phyloP scores from a whole-genome alignment of 2,329 filamentous ascomycete species.

The Botrytis elliptica region DNA sequence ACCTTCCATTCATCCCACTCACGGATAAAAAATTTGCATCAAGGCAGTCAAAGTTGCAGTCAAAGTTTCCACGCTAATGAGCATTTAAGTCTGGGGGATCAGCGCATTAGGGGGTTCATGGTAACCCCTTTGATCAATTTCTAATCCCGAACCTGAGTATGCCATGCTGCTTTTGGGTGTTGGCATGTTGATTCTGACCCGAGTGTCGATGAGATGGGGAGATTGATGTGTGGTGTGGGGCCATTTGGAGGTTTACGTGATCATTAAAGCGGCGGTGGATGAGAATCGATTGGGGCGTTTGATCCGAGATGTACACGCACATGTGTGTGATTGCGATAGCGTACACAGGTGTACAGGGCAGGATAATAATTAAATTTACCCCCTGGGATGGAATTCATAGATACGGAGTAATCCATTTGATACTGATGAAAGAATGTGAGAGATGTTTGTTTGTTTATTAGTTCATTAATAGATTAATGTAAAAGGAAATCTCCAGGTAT shows the following conservation, averaged over 20 bases:
- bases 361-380: background rate
- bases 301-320: background rate
- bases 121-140: background rate
- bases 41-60: background rate
- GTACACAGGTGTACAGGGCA: background rate
- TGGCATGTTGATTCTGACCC: background rate
- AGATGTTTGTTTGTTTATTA: background rate
- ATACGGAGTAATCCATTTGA: background rate
- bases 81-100: constrained; percentile 3
- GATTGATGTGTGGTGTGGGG: background rate
- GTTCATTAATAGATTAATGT: background rate
- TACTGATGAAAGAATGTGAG: background rate
- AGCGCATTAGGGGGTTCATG: background rate
- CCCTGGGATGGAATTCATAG: background rate
- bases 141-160: background rate
- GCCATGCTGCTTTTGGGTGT: background rate
- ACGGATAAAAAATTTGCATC: background rate
- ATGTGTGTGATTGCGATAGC: background rate
- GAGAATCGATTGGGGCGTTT: background rate
- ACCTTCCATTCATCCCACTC: background rate
- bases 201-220: background rate
- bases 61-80: background rate
- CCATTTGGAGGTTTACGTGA: background rate
- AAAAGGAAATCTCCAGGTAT: background rate
- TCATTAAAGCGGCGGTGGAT: background rate